Evolutionary conservation across 2,329 filamentous ascomycete species (phyloP).

Genomic region (Rhynchosporium graminicola): DNA sequence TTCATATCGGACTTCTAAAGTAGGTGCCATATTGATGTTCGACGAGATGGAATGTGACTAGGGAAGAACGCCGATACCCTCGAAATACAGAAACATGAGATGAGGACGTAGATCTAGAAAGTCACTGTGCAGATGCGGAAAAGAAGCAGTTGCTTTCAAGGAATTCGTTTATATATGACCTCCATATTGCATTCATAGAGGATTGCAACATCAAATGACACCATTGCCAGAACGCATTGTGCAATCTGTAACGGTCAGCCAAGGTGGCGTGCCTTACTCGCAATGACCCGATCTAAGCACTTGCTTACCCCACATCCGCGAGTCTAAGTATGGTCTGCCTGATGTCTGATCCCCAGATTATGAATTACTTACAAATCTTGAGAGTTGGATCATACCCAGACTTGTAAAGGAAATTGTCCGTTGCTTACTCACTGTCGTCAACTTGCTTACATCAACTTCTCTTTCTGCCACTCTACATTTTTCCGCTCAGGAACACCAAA

Average conservation of each 20-base stretch:
- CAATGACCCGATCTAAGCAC: not conserved
- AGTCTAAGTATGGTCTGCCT: slow-evolving; percentile 11
- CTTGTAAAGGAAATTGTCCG: not conserved
- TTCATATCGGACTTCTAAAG: slow-evolving; percentile 24
- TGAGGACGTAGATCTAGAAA: not conserved
- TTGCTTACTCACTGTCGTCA: too few species aligned
- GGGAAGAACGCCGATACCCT: not conserved
- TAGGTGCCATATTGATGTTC: slow-evolving; percentile 26
- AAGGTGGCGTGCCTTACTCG: slow-evolving; percentile 3
- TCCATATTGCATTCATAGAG: not conserved
- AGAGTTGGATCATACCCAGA: not conserved
- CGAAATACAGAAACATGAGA: not conserved
- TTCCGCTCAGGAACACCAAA: not conserved
- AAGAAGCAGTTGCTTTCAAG: not conserved
- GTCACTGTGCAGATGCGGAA: not conserved
- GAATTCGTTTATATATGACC: slow-evolving; percentile 7
- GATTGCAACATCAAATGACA: slow-evolving; percentile 16
- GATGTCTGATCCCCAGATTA: not conserved
- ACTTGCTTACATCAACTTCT: too few species aligned
- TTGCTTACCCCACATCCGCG: slow-evolving; percentile 10
- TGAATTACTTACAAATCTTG: not conserved
- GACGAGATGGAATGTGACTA: not conserved
- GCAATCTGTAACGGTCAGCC: slow-evolving; percentile 14
- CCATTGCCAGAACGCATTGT: slow-evolving; percentile 17
- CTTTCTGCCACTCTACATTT: not conserved